A percentile compares a stretch with the other conserved stretches of the same genome.
phyloP scores from a whole-genome alignment of 2,329 filamentous ascomycete genomes.

The Karstenula rhodostoma region DNA sequence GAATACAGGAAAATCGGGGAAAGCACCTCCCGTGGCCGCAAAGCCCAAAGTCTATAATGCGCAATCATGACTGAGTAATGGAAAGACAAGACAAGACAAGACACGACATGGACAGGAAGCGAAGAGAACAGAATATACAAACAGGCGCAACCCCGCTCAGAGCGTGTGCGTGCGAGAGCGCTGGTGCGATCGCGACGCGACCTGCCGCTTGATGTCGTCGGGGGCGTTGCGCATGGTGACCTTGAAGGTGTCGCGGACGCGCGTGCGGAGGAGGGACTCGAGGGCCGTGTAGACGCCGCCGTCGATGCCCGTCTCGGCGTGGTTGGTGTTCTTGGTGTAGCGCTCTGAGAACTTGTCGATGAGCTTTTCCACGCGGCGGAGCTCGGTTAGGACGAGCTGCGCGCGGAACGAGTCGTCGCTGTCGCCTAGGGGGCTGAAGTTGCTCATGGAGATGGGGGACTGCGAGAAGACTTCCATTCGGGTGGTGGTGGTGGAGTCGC shows the following conservation, averaged over 20 bases:
- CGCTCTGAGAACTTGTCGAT: constrained; percentile 48
- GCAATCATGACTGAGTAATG: background rate
- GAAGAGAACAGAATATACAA: constrained; percentile 12
- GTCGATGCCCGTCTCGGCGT: constrained; percentile 37
- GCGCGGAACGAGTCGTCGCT: constrained; percentile 43
- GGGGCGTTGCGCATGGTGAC: constrained; percentile 47
- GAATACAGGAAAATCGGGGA: background rate
- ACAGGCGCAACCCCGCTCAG: constrained; percentile 19
- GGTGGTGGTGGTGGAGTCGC: constrained; percentile 29
- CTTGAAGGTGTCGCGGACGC: constrained; percentile 48
- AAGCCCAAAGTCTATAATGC: constrained; percentile 11
- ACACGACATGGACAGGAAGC: constrained; percentile 5
- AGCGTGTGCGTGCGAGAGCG: constrained; percentile 41
- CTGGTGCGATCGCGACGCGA: constrained; percentile 40
- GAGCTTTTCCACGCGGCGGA: constrained; percentile 48
- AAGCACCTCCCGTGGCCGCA: background rate
- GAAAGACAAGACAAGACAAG: constrained; percentile 3
- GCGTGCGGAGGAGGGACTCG: constrained; percentile 43
- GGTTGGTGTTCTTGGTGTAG: constrained; percentile 39
- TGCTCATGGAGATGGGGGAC: constrained; percentile 34
- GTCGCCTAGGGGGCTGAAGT: constrained; percentile 37
- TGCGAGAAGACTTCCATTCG: constrained; percentile 40
- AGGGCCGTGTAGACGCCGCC: constrained; percentile 40
- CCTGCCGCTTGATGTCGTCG: constrained; percentile 44
- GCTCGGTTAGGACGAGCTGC: constrained; percentile 43